phyloP scores from a whole-genome alignment of 495 filamentous ascomycete genomes.

The Penicillium silybi region DNA sequence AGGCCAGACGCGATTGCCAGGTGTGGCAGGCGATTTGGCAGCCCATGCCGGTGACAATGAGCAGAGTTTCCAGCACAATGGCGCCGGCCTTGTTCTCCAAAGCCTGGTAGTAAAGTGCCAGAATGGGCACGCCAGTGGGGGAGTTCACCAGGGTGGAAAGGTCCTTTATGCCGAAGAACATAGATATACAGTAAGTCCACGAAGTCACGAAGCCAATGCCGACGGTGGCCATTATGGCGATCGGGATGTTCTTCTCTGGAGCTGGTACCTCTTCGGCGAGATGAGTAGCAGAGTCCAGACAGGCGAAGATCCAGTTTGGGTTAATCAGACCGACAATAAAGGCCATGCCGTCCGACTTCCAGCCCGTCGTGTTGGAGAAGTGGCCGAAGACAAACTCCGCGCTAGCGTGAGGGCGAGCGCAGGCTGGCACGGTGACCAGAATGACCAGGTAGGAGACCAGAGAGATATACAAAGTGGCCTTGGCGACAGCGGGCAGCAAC shows the following conservation, averaged over 20 bases:
- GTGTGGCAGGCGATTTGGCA: slow-evolving; percentile 55
- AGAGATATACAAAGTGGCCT: slow-evolving; percentile 47
- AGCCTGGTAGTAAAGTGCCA: slow-evolving; percentile 56
- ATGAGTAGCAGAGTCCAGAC: slow-evolving; percentile 58
- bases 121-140: slow-evolving; percentile 52
- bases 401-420: slow-evolving; percentile 49
- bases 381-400: slow-evolving; percentile 58
- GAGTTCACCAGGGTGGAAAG: slow-evolving; percentile 43
- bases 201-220: slow-evolving; percentile 56
- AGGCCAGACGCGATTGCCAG: slow-evolving; percentile 39
- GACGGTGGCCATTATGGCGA: slow-evolving; percentile 56
- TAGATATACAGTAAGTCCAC: slow-evolving; percentile 51
- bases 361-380: slow-evolving; percentile 61
- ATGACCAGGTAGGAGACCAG: slow-evolving; percentile 53
- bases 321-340: slow-evolving; percentile 63
- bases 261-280: slow-evolving; percentile 59
- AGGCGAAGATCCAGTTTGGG: slow-evolving; percentile 58
- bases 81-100: slow-evolving; percentile 49
- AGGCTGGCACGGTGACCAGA: slow-evolving; percentile 51
- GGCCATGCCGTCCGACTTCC: slow-evolving; percentile 55
- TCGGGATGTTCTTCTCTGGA: slow-evolving; percentile 41
- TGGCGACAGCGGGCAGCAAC: slow-evolving; percentile 46
- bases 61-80: slow-evolving; percentile 50
- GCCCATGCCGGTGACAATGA: slow-evolving; percentile 53
- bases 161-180: slow-evolving; percentile 59